Percentiles rank a stretch among this genome's conserved stretches.
Conservation (phyloP, 257 asterid genomes). For the Solanum tarapatanum region DNA sequence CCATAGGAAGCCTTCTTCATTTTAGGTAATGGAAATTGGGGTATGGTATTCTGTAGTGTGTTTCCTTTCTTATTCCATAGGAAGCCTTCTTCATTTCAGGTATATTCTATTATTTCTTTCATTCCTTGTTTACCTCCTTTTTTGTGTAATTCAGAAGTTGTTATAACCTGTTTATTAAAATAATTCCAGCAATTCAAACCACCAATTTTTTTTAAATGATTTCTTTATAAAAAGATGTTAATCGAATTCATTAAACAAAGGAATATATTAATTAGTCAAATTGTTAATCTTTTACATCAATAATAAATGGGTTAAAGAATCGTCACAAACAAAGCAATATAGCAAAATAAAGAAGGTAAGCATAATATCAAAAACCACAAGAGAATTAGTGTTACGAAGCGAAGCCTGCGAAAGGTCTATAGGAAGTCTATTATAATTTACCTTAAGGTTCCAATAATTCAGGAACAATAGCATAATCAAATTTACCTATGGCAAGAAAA, state of each 20-base stretch:
- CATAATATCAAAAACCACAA: neutral
- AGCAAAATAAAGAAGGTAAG: neutral
- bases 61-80: slow-evolving; percentile 4
- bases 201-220: neutral
- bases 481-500: slow-evolving; percentile 12
- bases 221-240: neutral
- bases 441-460: neutral
- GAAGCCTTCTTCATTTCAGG: neutral
- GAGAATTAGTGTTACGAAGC: neutral
- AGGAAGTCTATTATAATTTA: neutral
- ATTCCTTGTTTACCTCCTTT: neutral
- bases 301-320: neutral
- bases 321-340: neutral
- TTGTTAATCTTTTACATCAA: neutral
- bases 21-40: neutral
- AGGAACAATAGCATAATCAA: neutral
- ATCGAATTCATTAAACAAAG: neutral
- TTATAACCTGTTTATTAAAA: neutral
- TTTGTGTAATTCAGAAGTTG: neutral
- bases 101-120: neutral
- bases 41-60: neutral
- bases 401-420: neutral
- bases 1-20: neutral
- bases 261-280: neutral
- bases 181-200: neutral